phyloP scores from a whole-genome alignment of 2,329 filamentous ascomycete genomes.

The Xylaria sp. region DNA sequence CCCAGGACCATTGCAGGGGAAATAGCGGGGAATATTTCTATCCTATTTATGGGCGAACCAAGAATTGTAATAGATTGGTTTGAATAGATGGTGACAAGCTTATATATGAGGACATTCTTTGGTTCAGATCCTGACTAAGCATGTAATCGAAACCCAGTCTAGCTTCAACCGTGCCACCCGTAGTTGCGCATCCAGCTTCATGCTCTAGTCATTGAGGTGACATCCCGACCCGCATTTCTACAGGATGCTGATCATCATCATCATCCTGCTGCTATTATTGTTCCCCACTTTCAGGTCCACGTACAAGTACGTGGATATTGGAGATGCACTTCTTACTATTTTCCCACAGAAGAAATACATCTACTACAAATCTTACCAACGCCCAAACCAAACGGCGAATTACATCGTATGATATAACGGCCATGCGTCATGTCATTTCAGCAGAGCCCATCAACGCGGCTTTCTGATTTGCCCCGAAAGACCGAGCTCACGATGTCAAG shows the following conservation, averaged over 20 bases:
- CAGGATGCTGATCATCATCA: slow-evolving; percentile 16
- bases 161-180: neutral
- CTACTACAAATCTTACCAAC: neutral
- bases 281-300: slow-evolving; percentile 5
- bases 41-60: slow-evolving; percentile 7
- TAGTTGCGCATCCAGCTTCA: neutral
- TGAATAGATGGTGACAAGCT: neutral
- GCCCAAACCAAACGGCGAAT: neutral
- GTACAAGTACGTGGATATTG: neutral
- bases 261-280: slow-evolving; percentile 21
- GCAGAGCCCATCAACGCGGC: neutral
- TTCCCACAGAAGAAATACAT: neutral
- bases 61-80: neutral
- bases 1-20: neutral
- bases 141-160: neutral
- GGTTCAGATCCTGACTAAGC: slow-evolving; percentile 7
- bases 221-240: slow-evolving; percentile 3
- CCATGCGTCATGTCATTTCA: slow-evolving; percentile 1
- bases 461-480: neutral
- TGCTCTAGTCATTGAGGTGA: neutral
- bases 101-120: neutral
- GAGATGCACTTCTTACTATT: slow-evolving; percentile 6
- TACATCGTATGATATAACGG: slow-evolving; percentile 26
- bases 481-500: slow-evolving; percentile 5
- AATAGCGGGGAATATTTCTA: neutral